Evolutionary conservation across 1,284 basidiomycete genomes (phyloP).

Genomic region (Malassezia globosa): DNA sequence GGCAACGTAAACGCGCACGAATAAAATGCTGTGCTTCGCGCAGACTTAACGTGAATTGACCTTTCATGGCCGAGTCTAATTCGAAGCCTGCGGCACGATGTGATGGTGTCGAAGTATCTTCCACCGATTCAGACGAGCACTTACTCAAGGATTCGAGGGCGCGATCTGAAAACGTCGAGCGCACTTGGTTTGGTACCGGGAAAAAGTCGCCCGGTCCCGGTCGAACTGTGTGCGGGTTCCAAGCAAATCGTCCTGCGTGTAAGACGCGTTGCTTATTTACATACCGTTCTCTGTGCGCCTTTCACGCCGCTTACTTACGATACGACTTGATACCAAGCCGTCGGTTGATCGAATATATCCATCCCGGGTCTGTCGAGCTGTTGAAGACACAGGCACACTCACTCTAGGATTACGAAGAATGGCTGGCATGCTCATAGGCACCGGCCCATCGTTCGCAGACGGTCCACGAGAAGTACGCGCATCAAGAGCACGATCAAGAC

Average conservation of each 20-base stretch:
- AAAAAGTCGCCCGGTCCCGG: slow-evolving; percentile 26
- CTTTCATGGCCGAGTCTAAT: slow-evolving; percentile 18
- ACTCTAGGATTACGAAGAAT: slow-evolving; percentile 13
- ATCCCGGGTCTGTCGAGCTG: slow-evolving; percentile 1
- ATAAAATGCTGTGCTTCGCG: slow-evolving; percentile 30
- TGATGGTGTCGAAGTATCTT: slow-evolving; percentile 5
- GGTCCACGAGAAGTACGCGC: too few relatives aligned
- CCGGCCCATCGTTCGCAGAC: slow-evolving; percentile 2
- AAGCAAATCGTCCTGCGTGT: slow-evolving; percentile 20
- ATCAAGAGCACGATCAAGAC: too few relatives aligned
- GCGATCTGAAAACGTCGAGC: slow-evolving; percentile 21
- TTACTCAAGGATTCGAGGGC: neutral
- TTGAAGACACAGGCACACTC: neutral
- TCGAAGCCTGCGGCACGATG: slow-evolving; percentile 19
- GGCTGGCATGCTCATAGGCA: slow-evolving; percentile 15
- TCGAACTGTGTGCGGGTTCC: slow-evolving; percentile 27
- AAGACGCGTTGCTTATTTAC: neutral
- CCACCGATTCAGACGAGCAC: neutral
- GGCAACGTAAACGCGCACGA: neutral
- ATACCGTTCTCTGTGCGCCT: slow-evolving; percentile 15
- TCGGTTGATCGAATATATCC: neutral
- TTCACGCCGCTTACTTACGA: slow-evolving; percentile 10
- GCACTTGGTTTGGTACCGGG: slow-evolving; percentile 23
- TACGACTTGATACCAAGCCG: neutral
- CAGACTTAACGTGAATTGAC: slow-evolving; percentile 28